Base-by-base conservation (phyloP, 345 rosid genomes). In the Citrus glauca region DNA sequence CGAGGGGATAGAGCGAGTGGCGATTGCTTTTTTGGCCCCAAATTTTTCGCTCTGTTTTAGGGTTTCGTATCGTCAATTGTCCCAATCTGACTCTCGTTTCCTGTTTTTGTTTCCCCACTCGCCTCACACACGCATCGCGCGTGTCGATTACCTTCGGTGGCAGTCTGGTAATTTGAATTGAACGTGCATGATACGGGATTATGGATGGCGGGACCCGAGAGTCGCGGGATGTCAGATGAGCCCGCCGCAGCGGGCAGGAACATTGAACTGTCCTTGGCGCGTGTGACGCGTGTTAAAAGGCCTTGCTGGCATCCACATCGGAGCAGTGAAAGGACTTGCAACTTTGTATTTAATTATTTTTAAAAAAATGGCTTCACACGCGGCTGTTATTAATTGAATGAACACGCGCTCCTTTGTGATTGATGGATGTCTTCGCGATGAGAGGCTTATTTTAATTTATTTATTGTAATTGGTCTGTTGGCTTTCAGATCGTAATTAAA, bases 1-100 rank as follows among this genome's bases (percentile, higher is more conserved):
- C 78, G 78, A 75, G 19, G 71, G 62, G 71, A 70, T 22, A 13
- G 61, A 75, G 78, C 78, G 78, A 75, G 78, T 75, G 78, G 78
- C 33, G 3, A 64, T 48, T 48, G 70, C 45, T 35, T 64, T 4
- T 22, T 75, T 62, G 70, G 33, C 48, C 68, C 78, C 60, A 64
- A 75, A 19, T 22, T 50, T 75, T 65, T 9, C 71, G 62, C 63
- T 48, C 24, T n/a, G 78, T 45, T 56, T 65, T 75, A 75, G 78
- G 78, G 78, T 75, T 75, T 75, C 71, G 50, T 64, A 32, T 64
- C 77, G 30, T n/a, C 2, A 48, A 20, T 59, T 48, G 78, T 65
- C 71, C n/a, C 60, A 75, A 48, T 64, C 78, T 64, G 62, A 75
- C 78, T 65, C 78, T 75, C 78, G 45, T 68, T 75, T 25, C 19